These are phyloP conservation scores for Trametes versicolor DNA, from an alignment of 1,284 basidiomycete species.

Conservation along the genomic window DNA sequence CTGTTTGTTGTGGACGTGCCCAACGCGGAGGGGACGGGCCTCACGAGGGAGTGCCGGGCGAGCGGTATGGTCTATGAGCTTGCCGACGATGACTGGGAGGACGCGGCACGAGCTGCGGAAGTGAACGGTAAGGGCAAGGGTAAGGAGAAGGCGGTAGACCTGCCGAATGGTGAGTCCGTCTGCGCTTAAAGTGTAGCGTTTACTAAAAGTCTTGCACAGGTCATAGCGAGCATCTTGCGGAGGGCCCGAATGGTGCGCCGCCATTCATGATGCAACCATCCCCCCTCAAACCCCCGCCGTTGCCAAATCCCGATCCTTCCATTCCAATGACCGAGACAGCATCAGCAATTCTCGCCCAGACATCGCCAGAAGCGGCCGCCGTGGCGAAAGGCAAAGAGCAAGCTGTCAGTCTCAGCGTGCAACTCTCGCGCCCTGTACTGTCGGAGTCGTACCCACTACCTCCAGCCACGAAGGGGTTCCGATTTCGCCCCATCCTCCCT, in stretches of 20 bases:
- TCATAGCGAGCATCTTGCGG: neutral
- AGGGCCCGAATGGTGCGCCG: slow-evolving; percentile 21
- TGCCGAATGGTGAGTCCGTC: slow-evolving; percentile 10
- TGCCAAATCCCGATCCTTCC: slow-evolving; percentile 44
- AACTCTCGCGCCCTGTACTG: slow-evolving; percentile 52
- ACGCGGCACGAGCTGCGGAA: slow-evolving; percentile 30
- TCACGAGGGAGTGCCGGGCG: slow-evolving; percentile 66
- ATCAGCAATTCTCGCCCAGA: slow-evolving; percentile 31
- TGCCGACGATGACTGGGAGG: slow-evolving; percentile 75
- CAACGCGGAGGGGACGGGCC: slow-evolving; percentile 48
- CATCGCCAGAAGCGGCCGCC: slow-evolving; percentile 20
- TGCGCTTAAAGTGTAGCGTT: neutral
- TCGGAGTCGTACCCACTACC: slow-evolving; percentile 60
- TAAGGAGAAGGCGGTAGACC: slow-evolving; percentile 31
- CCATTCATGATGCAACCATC: slow-evolving; percentile 44
- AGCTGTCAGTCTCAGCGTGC: slow-evolving; percentile 39
- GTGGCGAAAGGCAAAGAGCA: slow-evolving; percentile 21
- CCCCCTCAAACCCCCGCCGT: slow-evolving; percentile 44
- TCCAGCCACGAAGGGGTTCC: slow-evolving; percentile 67
- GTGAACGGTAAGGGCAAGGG: slow-evolving; percentile 36
- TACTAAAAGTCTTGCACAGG: too few relatives aligned
- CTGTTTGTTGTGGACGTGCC: slow-evolving; percentile 66
- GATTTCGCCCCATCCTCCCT: slow-evolving; percentile 72
- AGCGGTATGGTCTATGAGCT: slow-evolving; percentile 79
- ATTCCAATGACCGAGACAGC: slow-evolving; percentile 33